Conservation (phyloP, 2,329 filamentous ascomycete genomes). For the Diplodia mutila region DNA sequence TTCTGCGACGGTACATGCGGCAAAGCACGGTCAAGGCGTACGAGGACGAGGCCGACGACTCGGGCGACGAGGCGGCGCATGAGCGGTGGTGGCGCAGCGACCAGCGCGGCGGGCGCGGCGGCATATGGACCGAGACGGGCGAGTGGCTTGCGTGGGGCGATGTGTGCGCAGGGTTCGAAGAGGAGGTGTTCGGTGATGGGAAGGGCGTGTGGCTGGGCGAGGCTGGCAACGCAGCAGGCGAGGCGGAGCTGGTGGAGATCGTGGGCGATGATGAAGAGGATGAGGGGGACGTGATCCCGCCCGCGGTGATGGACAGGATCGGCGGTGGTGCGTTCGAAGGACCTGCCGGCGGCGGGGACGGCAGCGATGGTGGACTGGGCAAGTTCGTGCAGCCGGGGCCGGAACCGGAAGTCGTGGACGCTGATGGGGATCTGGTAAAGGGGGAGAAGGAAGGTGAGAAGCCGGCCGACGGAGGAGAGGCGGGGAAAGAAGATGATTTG, state of each 20-base stretch:
- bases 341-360: neutral
- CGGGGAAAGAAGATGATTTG: neutral
- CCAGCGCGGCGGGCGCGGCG: conserved; percentile 55
- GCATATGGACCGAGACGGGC: conserved; percentile 57
- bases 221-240: conserved; percentile 14
- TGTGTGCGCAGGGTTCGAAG: conserved; percentile 49
- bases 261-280: conserved; percentile 22
- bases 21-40: conserved; percentile 36
- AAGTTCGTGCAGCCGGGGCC: neutral
- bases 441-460: neutral
- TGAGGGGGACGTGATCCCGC: neutral
- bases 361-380: neutral
- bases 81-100: conserved; percentile 34
- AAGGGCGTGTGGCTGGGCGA: conserved; percentile 43
- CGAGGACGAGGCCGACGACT: conserved; percentile 1
- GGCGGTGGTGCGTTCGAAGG: neutral
- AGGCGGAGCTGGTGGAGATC: conserved; percentile 23
- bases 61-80: neutral
- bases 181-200: conserved; percentile 53
- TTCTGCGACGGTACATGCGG: conserved; percentile 52
- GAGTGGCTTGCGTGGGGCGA: conserved; percentile 56
- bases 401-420: conserved; percentile 14
- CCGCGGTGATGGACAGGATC: neutral
- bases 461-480: neutral
- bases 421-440: conserved; percentile 8